Conservation (phyloP, 495 filamentous ascomycete genomes). For the Recurvomyces mirabilis region DNA sequence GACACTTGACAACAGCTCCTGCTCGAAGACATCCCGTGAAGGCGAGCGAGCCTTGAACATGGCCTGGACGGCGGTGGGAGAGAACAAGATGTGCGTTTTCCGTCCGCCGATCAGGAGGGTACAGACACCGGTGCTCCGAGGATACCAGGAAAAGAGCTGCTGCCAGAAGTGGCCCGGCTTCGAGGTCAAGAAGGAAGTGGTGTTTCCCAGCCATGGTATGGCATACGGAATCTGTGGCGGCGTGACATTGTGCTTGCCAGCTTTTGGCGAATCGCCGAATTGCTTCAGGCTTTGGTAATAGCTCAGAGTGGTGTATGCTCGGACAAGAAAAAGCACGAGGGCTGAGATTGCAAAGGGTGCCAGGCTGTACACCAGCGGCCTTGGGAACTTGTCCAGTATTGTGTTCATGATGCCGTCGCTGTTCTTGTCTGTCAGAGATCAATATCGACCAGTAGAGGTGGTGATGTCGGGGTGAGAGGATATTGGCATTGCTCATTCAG, state of each 20-base stretch:
- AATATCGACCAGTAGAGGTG: no score
- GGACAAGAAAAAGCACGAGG: not conserved
- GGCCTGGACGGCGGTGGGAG: slow-evolving; percentile 15
- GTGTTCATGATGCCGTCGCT: no score
- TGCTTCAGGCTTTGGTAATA: slow-evolving; percentile 10
- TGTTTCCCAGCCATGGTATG: slow-evolving; percentile 21
- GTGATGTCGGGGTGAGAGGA: no score
- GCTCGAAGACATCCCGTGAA: slow-evolving; percentile 16
- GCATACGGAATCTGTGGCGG: slow-evolving; percentile 23
- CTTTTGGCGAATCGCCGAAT: not conserved
- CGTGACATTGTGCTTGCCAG: slow-evolving; percentile 1
- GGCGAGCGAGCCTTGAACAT: slow-evolving; percentile 14
- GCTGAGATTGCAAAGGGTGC: not conserved
- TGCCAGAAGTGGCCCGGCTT: slow-evolving; percentile 19
- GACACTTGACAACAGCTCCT: slow-evolving; percentile 8
- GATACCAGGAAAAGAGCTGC: slow-evolving; percentile 15
- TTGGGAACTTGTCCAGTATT: no score
- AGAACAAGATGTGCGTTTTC: slow-evolving; percentile 20
- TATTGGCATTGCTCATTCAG: no score
- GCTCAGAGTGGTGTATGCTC: slow-evolving; percentile 5
- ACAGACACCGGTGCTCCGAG: slow-evolving; percentile 16
- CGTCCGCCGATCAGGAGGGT: slow-evolving; percentile 19
- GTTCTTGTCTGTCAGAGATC: no score
- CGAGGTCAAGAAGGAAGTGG: slow-evolving; percentile 10
- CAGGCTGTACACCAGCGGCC: slow-evolving; percentile 1